Conservation (phyloP, 1,284 basidiomycete species). For the Heterobasidion parviporum region DNA sequence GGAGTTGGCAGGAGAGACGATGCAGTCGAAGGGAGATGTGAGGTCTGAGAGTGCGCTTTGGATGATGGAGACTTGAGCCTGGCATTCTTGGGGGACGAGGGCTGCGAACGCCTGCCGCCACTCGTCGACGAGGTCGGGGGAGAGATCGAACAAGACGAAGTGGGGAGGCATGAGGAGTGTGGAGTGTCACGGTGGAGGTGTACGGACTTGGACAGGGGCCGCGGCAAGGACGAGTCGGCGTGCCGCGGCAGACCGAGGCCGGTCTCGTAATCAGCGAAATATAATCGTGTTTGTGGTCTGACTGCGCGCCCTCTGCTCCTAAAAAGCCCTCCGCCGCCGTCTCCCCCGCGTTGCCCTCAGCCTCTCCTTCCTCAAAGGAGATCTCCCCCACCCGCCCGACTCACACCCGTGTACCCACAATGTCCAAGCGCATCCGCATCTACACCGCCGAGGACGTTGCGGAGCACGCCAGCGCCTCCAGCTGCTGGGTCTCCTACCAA, state of each 20-base stretch:
- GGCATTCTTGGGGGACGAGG: not conserved
- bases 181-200: no score
- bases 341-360: no score
- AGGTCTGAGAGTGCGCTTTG: not conserved
- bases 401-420: conserved; percentile 7
- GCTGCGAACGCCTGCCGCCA: not conserved
- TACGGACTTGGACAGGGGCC: no score
- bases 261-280: no score
- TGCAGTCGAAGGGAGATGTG: not conserved
- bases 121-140: not conserved
- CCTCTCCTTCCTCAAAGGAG: no score
- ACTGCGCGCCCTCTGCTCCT: no score
- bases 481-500: conserved; percentile 70
- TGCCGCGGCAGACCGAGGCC: no score
- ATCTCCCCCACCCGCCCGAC: no score
- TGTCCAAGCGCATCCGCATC: conserved; percentile 64
- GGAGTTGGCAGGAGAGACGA: not conserved
- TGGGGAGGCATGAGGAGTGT: not conserved
- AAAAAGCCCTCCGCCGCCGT: no score
- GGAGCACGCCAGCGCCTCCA: conserved; percentile 42
- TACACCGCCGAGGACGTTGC: conserved; percentile 66
- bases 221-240: no score
- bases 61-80: not conserved
- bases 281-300: no score
- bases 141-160: not conserved